Percentiles rank a stretch among this genome's conserved stretches.
Conservation (phyloP, 1,139 yeast species). For the Lodderomyces theae region DNA sequence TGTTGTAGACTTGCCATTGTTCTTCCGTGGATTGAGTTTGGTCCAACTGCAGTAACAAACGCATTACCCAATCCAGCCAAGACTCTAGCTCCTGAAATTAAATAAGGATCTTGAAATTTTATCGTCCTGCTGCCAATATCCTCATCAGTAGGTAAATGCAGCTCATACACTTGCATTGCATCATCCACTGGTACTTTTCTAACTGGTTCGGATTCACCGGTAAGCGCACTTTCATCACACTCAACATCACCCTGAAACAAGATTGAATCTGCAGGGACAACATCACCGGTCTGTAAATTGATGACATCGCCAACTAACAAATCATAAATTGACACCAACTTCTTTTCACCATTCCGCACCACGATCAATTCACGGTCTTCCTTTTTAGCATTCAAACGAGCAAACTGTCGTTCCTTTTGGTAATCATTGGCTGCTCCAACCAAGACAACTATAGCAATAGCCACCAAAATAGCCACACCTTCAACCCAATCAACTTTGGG, state of each 20-base stretch:
- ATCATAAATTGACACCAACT: conserved; percentile 69
- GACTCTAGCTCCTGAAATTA: conserved; percentile 88
- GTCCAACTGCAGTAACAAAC: conserved; percentile 87
- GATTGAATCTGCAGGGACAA: conserved; percentile 85
- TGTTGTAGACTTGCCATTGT: conserved; percentile 77
- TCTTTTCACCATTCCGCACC: conserved; percentile 67
- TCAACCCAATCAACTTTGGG: conserved; percentile 97
- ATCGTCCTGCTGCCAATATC: conserved; percentile 50
- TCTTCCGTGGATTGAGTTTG: conserved; percentile 84
- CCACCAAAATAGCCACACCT: conserved; percentile 95
- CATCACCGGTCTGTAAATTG: conserved; percentile 87
- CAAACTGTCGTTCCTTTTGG: conserved; percentile 93
- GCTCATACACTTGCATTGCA: conserved; percentile 38
- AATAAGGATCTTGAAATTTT: conserved; percentile 65
- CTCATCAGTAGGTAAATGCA: conserved; percentile 30
- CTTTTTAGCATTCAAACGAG: conserved; percentile 79
- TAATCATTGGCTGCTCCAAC: conserved; percentile 96
- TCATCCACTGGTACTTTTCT: conserved; percentile 57
- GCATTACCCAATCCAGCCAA: conserved; percentile 86
- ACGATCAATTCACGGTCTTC: conserved; percentile 82
- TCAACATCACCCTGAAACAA: conserved; percentile 76
- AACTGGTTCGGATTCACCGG: conserved; percentile 90
- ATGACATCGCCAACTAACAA: conserved; percentile 84
- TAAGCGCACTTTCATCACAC: conserved; percentile 88
- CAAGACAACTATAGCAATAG: conserved; percentile 82